phyloP scores from a whole-genome alignment of 345 rosid genomes.

The Turritis glabra region DNA sequence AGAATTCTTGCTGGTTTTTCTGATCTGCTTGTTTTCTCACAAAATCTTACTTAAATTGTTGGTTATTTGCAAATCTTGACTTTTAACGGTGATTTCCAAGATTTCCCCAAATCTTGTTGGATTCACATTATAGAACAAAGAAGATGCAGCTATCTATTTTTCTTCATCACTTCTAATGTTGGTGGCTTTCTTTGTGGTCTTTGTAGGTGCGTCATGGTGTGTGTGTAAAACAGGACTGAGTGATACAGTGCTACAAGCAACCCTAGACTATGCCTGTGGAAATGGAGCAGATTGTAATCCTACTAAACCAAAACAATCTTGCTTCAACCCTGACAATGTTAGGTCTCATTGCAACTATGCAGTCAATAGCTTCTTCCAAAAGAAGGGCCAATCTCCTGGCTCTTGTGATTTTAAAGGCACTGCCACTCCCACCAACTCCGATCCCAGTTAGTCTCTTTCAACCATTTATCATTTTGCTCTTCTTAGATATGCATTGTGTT shows the following conservation, averaged over 20 bases:
- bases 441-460: constrained; percentile 54
- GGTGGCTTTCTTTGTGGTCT: constrained; percentile 7
- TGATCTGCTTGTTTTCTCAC: background rate
- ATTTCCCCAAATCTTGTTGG: constrained; percentile 21
- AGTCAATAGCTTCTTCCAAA: constrained; percentile 90
- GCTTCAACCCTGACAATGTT: constrained; percentile 76
- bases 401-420: constrained; percentile 81
- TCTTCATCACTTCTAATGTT: background rate
- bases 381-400: constrained; percentile 66
- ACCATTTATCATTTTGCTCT: background rate
- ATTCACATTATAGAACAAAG: background rate
- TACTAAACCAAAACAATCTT: constrained; percentile 53
- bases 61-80: background rate
- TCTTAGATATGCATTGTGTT: constrained; percentile 2
- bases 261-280: constrained; percentile 93
- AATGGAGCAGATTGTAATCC: constrained; percentile 94
- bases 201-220: constrained; percentile 73
- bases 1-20: background rate
- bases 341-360: constrained; percentile 82
- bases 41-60: background rate
- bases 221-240: constrained; percentile 68
- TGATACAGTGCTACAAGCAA: constrained; percentile 63
- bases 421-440: constrained; percentile 51
- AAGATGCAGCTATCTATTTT: background rate
- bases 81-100: background rate